phyloP scores from a whole-genome alignment of 169 alveolate genomes.

The Cryptosporidium andersoni region DNA sequence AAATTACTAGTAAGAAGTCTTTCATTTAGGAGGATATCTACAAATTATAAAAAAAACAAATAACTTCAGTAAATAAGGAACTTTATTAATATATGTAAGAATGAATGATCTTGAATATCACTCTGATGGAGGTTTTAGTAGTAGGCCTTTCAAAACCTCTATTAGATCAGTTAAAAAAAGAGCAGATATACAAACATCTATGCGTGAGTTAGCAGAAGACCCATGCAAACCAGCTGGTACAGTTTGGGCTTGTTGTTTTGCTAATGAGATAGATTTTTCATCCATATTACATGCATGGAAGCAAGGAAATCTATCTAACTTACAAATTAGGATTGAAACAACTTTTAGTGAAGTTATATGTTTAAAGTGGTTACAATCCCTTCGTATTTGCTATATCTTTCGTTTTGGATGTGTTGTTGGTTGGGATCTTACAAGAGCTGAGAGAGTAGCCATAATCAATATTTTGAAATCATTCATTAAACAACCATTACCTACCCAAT shows the following conservation, averaged over 20 bases:
- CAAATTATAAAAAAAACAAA: no score
- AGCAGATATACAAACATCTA: slow-evolving; percentile 64
- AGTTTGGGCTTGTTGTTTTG: slow-evolving; percentile 71
- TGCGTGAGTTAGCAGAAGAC: slow-evolving; percentile 36
- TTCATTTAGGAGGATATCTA: no score
- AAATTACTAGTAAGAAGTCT: no score
- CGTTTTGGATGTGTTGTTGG: slow-evolving; percentile 66
- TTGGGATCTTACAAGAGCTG: slow-evolving; percentile 69
- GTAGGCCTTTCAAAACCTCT: slow-evolving; percentile 33
- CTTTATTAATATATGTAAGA: not conserved
- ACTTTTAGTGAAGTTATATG: slow-evolving; percentile 63
- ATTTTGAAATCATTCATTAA: slow-evolving; percentile 47
- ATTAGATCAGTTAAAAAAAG: slow-evolving; percentile 31
- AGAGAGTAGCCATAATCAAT: slow-evolving; percentile 57
- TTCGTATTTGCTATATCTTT: slow-evolving; percentile 43
- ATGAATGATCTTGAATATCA: slow-evolving; percentile 60
- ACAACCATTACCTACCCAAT: slow-evolving; percentile 46
- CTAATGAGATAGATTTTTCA: slow-evolving; percentile 56
- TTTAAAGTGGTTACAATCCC: slow-evolving; percentile 34
- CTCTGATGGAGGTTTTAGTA: slow-evolving; percentile 54
- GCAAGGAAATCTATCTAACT: slow-evolving; percentile 39
- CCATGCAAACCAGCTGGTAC: slow-evolving; percentile 55
- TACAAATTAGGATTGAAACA: slow-evolving; percentile 50
- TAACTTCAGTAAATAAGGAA: no score
- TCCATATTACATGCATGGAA: slow-evolving; percentile 62